These are phyloP conservation scores for Xylaria sp. DNA, from an alignment of 495 filamentous ascomycete genomes.

Conservation along the genomic window DNA sequence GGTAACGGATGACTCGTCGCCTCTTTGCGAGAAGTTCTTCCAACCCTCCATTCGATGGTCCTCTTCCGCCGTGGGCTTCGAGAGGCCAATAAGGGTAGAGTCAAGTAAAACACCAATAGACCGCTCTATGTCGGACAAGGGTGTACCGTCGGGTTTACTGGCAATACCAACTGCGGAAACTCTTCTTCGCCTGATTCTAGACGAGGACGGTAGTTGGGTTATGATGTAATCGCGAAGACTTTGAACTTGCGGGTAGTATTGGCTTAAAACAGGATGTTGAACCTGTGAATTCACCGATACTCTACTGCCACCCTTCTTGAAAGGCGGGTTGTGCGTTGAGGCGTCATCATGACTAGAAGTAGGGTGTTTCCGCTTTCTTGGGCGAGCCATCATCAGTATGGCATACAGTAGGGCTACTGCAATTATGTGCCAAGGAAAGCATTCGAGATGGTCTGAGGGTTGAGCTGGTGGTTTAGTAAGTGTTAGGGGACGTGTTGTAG, in stretches of 20 bases:
- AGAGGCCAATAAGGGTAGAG: conserved; percentile 67
- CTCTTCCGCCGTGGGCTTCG: conserved; percentile 41
- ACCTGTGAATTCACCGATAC: conserved; percentile 23
- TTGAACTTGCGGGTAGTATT: conserved; percentile 73
- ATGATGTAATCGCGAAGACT: conserved; percentile 77
- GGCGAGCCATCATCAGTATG: conserved; percentile 36
- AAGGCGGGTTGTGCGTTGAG: conserved; percentile 30
- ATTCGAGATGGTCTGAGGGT: not conserved
- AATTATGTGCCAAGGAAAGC: not conserved
- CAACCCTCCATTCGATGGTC: conserved; percentile 62
- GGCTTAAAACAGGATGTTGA: conserved; percentile 72
- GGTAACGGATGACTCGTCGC: conserved; percentile 57
- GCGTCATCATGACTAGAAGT: conserved; percentile 15
- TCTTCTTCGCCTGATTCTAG: conserved; percentile 54
- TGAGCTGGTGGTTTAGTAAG: not conserved
- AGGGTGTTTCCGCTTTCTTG: conserved; percentile 41
- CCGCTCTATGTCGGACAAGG: conserved; percentile 42
- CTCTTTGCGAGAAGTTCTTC: conserved; percentile 70
- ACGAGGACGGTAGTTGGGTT: conserved; percentile 52
- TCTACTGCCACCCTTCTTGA: conserved; percentile 40
- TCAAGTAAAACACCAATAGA: conserved; percentile 67
- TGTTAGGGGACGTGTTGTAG: conserved; percentile 1
- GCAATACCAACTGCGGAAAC: conserved; percentile 50
- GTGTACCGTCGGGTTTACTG: conserved; percentile 32
- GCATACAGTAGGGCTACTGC: conserved; percentile 2